phyloP scores from a whole-genome alignment of 2,329 filamentous ascomycete species.

The Aspergillus arachidicola region DNA sequence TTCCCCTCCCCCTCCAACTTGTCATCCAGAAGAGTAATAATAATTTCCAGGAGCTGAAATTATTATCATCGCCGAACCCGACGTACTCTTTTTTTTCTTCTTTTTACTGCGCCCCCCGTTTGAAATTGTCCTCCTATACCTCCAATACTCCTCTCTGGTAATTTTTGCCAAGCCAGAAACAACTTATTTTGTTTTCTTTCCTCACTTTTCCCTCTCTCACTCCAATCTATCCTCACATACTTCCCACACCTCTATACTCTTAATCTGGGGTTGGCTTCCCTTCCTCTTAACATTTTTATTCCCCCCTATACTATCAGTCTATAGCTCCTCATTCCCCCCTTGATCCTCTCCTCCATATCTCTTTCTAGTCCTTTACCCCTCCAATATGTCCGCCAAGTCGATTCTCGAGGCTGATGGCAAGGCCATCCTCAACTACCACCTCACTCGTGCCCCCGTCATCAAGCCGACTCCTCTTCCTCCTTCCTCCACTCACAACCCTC shows the following conservation, averaged over 20 bases:
- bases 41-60: constrained; percentile 2
- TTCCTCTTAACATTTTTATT: constrained; percentile 5
- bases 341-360: constrained; percentile 8
- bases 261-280: constrained; percentile 21
- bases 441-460: constrained; percentile 95
- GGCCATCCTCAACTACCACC: constrained; percentile 99
- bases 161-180: constrained; percentile 14
- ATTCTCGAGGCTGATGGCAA: constrained; percentile 99
- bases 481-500: constrained; percentile 85
- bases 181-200: constrained; percentile 18
- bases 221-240: constrained; percentile 7
- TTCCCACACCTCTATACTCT: constrained; percentile 11
- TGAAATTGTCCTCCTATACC: constrained; percentile 12
- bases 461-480: constrained; percentile 92
- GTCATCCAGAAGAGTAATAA: constrained; percentile 3
- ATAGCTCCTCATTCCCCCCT: constrained; percentile 6
- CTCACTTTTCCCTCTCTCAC: constrained; percentile 15
- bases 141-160: constrained; percentile 18
- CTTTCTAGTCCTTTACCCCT: constrained; percentile 5
- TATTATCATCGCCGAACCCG: constrained; percentile 6
- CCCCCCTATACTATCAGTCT: constrained; percentile 9
- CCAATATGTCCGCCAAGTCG: constrained; percentile 85
- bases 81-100: not conserved
- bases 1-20: constrained; percentile 9
- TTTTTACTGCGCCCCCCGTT: constrained; percentile 4